Evolutionary conservation across 768 basidiomycete genomes (phyloP).

Genomic region (Myochromella boudieri): DNA sequence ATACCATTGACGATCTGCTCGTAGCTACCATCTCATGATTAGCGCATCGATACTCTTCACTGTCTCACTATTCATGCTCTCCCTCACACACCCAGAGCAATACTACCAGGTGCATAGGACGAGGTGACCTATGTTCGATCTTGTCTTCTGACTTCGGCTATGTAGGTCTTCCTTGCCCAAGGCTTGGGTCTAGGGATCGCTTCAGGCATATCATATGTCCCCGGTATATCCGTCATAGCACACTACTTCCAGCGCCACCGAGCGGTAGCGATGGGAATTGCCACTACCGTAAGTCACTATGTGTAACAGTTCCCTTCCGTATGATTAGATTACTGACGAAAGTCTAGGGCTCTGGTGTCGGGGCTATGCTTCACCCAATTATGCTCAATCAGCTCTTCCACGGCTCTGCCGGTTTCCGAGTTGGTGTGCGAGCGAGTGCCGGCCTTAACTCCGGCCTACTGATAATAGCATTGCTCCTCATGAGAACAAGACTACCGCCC

Average conservation of each 20-base stretch:
- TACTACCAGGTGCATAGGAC: slow-evolving; percentile 32
- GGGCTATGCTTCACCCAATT: slow-evolving; percentile 63
- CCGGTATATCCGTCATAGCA: slow-evolving; percentile 43
- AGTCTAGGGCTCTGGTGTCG: slow-evolving; percentile 47
- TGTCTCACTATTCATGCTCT: slow-evolving; percentile 32
- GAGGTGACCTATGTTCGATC: no score
- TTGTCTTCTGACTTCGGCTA: no score
- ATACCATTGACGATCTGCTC: background rate
- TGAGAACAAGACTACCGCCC: slow-evolving; percentile 40
- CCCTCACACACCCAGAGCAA: slow-evolving; percentile 25
- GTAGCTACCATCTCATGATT: slow-evolving; percentile 28
- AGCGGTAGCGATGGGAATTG: slow-evolving; percentile 50
- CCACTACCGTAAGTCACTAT: slow-evolving; percentile 34
- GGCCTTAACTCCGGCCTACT: slow-evolving; percentile 30
- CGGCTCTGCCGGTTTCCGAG: slow-evolving; percentile 51
- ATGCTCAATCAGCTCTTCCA: slow-evolving; percentile 60
- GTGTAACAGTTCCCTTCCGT: background rate
- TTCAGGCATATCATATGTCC: slow-evolving; percentile 45
- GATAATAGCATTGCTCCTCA: slow-evolving; percentile 28
- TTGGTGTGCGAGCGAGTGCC: slow-evolving; percentile 39
- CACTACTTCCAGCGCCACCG: slow-evolving; percentile 50
- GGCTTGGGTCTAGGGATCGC: slow-evolving; percentile 49
- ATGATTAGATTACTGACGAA: slow-evolving; percentile 8
- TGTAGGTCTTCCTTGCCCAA: slow-evolving; percentile 46
- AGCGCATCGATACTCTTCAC: slow-evolving; percentile 27